phyloP scores from a whole-genome alignment of 257 asterid species.

The Nicotiana benthamiana region DNA sequence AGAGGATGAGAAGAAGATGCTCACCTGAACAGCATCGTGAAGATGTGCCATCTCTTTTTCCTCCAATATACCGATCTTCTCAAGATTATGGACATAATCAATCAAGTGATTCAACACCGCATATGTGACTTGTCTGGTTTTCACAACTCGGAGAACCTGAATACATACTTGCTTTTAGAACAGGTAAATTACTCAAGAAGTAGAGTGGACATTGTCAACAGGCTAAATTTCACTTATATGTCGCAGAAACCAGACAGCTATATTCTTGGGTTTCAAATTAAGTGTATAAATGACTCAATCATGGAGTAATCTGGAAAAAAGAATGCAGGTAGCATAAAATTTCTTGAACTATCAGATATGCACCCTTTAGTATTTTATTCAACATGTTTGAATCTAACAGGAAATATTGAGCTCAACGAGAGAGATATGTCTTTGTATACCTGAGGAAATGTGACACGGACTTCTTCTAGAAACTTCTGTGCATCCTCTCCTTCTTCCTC shows the following conservation, averaged over 20 bases:
- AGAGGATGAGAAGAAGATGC: not conserved
- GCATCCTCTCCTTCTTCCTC: constrained; percentile 89
- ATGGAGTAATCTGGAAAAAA: not conserved
- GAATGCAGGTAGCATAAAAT: not conserved
- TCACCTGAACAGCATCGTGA: constrained; percentile 93
- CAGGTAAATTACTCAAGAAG: not conserved
- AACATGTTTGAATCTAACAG: not conserved
- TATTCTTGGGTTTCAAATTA: not conserved
- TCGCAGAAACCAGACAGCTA: not conserved
- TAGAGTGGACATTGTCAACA: not conserved
- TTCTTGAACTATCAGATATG: not conserved
- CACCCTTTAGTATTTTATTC: not conserved
- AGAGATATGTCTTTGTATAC: constrained; percentile 26
- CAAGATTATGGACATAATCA: constrained; percentile 79
- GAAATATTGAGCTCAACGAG: not conserved
- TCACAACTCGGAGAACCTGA: constrained; percentile 91
- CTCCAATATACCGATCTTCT: constrained; percentile 85
- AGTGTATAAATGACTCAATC: not conserved
- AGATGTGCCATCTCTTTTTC: constrained; percentile 87
- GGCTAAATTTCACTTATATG: not conserved
- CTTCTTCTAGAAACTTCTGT: constrained; percentile 71
- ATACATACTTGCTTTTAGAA: not conserved
- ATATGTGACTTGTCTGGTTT: constrained; percentile 88
- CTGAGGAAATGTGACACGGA: constrained; percentile 92
- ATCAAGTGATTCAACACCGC: constrained; percentile 77